phyloP scores from a whole-genome alignment of 2,329 filamentous ascomycete species.

The Chaetothyriales sp. region DNA sequence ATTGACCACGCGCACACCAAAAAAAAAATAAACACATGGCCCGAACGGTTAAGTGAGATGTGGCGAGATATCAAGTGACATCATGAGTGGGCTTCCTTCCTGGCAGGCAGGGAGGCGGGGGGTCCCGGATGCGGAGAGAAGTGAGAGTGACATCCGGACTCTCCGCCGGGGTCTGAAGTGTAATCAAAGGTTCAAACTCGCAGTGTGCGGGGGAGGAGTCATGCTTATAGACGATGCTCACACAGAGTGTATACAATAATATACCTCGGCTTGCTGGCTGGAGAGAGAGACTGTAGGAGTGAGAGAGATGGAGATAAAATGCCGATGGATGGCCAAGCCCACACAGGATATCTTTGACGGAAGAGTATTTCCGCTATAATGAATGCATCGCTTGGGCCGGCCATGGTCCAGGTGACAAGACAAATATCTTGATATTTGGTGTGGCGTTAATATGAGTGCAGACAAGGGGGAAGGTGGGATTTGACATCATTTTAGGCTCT shows the following conservation, averaged over 20 bases:
- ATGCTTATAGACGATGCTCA: neutral
- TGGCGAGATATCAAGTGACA: neutral
- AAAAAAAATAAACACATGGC: neutral
- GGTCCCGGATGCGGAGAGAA: neutral
- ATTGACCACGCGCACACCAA: neutral
- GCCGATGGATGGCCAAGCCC: neutral
- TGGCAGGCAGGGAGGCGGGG: no score
- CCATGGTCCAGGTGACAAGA: neutral
- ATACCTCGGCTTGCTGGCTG: no score
- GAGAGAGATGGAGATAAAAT: no score
- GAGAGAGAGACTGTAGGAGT: no score
- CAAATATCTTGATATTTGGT: neutral
- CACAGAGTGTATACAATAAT: no score
- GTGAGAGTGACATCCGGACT: neutral
- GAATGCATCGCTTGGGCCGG: no score
- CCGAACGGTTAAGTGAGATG: neutral
- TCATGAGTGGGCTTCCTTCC: neutral
- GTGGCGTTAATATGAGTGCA: neutral
- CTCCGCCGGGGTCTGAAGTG: neutral
- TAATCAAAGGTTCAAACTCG: neutral
- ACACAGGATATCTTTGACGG: neutral
- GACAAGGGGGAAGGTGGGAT: neutral
- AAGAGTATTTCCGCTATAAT: neutral
- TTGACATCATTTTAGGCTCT: neutral
- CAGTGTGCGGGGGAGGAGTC: no score